Base-by-base conservation (phyloP, 257 asterid species). In the Ajuga chamaepitys region DNA sequence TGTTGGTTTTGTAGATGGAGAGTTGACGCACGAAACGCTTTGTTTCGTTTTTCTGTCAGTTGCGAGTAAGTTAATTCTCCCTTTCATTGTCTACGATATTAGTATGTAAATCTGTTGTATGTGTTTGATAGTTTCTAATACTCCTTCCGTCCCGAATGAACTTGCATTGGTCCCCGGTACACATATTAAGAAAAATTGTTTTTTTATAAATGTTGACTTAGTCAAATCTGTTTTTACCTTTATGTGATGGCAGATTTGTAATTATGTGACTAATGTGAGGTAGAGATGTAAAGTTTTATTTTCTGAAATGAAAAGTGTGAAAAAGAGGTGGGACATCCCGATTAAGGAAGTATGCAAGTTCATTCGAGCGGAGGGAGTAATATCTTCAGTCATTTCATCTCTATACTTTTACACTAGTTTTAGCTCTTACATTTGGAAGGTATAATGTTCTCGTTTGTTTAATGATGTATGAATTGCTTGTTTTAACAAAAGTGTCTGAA, bases 1-100 rank as follows among this genome's bases (percentile, higher is more conserved):
- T 61, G 55, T 86, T 73, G 95, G 86, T 75, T 91, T 81, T 82
- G 80, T 96, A 41, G 95, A 85, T 79, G 96, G 92, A 45, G 96
- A 91, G 75, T 55, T 88, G 50, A 91, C 88, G 79, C 85, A 88
- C 2, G 98, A 88, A 85, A 80, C 85, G 0, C 88, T 91, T 70
- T 74, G 82, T 51, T 81, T 91, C 37, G 84, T 92, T n/a, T 88
- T 91, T 76, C 68, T 89, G 20, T 83, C 92, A 2, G 71, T 91
- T 37, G 95, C 86, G 80, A 83, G 98, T 88, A 68, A 79, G 94
- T 78, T 32, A 5, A 32, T 11, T 74, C 47, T 13, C n/a, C 55
- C 53, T 60, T 55, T 28, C 14, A 21, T 45, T 18, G 53, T 21
- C 28, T 13, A 35, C 12, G 24, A 50, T 13, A 18, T 41, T 44